Percentiles rank a stretch among this genome's conserved stretches.
These are phyloP conservation scores for Salix exigua DNA, from an alignment of 345 rosid species.

Conservation along the genomic window DNA sequence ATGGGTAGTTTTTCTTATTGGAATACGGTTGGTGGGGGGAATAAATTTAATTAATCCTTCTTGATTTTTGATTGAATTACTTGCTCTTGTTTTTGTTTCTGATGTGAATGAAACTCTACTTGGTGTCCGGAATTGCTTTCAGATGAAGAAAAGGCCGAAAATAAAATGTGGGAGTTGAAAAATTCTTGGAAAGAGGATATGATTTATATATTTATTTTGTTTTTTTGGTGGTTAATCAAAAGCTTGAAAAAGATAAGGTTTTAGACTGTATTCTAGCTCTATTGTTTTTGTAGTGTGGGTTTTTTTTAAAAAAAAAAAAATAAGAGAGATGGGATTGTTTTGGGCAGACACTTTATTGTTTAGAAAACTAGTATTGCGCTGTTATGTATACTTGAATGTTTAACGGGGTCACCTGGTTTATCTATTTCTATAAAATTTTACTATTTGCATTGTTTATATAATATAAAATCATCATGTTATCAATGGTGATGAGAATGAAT, in stretches of 20 bases:
- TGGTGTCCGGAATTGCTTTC: neutral
- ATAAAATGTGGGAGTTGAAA: neutral
- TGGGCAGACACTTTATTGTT: neutral
- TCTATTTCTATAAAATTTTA: neutral
- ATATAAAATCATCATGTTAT: neutral
- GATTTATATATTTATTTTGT: neutral
- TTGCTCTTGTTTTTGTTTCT: neutral
- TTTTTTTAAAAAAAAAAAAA: neutral
- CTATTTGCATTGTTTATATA: neutral
- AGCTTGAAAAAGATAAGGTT: neutral
- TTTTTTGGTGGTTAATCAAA: neutral
- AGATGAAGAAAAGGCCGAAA: neutral
- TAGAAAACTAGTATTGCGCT: neutral
- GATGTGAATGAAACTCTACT: neutral
- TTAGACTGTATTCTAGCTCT: neutral
- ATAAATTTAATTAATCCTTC: neutral
- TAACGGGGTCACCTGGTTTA: neutral
- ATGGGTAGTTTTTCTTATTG: neutral
- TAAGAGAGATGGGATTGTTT: neutral
- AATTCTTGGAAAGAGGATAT: neutral
- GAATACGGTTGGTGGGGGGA: neutral
- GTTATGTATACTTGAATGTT: neutral
- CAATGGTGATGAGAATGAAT: conserved; percentile 1
- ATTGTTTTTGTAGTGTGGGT: neutral
- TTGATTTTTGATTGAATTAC: neutral